Evolutionary conservation across 2,329 filamentous ascomycete genomes (phyloP), one percentile per base, ranked within the genome.

Genomic region (Scedosporium minutisporum): DNA sequence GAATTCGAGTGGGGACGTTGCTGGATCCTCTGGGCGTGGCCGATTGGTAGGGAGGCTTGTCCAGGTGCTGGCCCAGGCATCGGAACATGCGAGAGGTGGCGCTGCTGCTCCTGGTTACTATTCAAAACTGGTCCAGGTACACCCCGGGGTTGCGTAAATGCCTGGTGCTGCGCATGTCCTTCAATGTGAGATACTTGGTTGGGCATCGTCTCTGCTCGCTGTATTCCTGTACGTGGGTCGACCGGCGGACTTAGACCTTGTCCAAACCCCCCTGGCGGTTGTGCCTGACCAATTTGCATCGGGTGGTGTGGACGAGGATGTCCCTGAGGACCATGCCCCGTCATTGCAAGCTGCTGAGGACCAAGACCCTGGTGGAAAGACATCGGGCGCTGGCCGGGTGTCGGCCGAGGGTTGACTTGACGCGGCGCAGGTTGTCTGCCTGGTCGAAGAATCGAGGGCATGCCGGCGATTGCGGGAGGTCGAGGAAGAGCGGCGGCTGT

Each of bases 1-100:
- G 60, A 62, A 25, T 62, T 62, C 1, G 60, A 38, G 33, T 62
- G 60, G 21, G 60, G 60, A 10, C 60, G 60, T 38, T 55, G 60
- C 51, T 58, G 60, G 25, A 29, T 16, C n/a, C n/a, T 29, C 23
- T 18, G 41, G 5, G 33, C 38, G 57, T 59, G 57, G 33, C n/a
- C 14, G 12, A 59, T 25, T 23, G 57, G 38, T 9, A 33, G 6
- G n/a, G 27, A 6, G 27, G 2, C 57, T n/a, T 23, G 33, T 38
- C 6, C 51, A 21, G 18, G 7, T 16, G 51, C 21, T 25, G 6
- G 7, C 3, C 18, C 51, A 14, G 6, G 18, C 2, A 23, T 23
- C 12, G 23, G 18, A 23, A 3, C 51, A 55, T 23, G 51, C 3
- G 51, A 7, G 33, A 4, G 2, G 1, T 38, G 33, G 10, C 9